phyloP scores from a whole-genome alignment of 2,329 filamentous ascomycete species.

The Aspergillus sp. region DNA sequence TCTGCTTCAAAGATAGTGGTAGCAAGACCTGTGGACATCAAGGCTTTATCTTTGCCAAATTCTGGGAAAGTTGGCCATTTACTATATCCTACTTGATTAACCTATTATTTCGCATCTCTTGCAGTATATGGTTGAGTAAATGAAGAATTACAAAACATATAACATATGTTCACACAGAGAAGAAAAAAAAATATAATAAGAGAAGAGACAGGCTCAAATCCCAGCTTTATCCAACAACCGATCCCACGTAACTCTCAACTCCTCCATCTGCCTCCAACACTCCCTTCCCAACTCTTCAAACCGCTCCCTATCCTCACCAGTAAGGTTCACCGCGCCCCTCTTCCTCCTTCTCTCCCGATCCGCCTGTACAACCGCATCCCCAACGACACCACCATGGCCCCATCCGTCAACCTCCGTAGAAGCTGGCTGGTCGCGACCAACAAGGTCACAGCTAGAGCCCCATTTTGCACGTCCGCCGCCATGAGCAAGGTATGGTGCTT shows the following conservation, averaged over 20 bases:
- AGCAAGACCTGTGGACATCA: too few species aligned
- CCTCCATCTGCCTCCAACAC: slow-evolving; percentile 40
- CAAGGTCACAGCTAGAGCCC: slow-evolving; percentile 64
- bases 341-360: slow-evolving; percentile 53
- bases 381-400: slow-evolving; percentile 57
- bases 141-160: too few species aligned
- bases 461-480: slow-evolving; percentile 64
- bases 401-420: slow-evolving; percentile 81
- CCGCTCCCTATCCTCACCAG: slow-evolving; percentile 31
- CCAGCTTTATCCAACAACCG: slow-evolving; percentile 31
- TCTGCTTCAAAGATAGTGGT: too few species aligned
- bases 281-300: slow-evolving; percentile 36
- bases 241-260: slow-evolving; percentile 35
- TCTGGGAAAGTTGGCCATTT: too few species aligned
- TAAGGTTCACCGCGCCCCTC: slow-evolving; percentile 52
- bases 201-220: background rate
- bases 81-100: too few species aligned
- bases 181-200: too few species aligned
- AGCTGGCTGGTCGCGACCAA: slow-evolving; percentile 56
- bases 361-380: slow-evolving; percentile 45
- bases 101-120: too few species aligned
- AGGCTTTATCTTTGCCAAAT: too few species aligned
- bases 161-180: too few species aligned
- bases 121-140: too few species aligned
- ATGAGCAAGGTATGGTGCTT: slow-evolving; percentile 49